These are phyloP conservation scores for Diaporthe ilicicola DNA, from an alignment of 2,329 filamentous ascomycete species.

Conservation along the genomic window DNA sequence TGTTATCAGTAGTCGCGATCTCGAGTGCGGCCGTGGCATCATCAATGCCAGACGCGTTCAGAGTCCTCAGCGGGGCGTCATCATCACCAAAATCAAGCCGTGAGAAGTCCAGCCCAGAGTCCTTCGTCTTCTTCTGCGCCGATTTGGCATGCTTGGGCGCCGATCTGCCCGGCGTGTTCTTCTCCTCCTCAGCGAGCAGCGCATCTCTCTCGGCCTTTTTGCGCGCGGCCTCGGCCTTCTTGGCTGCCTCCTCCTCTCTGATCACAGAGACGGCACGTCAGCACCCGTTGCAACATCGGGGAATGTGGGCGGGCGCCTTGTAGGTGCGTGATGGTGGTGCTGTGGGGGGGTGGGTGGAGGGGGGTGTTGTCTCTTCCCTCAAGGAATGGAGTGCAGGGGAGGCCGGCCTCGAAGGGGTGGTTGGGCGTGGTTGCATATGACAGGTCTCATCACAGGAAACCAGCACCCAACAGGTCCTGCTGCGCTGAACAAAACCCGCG, in stretches of 20 bases:
- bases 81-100: conserved; percentile 68
- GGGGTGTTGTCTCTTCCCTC: no score
- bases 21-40: conserved; percentile 89
- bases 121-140: conserved; percentile 73
- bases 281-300: background rate
- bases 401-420: background rate
- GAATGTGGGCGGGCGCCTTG: no score
- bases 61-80: conserved; percentile 60
- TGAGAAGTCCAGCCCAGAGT: conserved; percentile 73
- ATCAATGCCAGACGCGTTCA: conserved; percentile 90
- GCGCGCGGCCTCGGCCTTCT: conserved; percentile 81
- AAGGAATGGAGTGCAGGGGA: background rate
- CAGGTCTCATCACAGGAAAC: background rate
- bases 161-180: conserved; percentile 62
- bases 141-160: conserved; percentile 74
- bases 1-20: conserved; percentile 60
- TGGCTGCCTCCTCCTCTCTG: conserved; percentile 85
- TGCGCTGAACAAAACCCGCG: background rate
- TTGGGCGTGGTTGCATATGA: conserved; percentile 3
- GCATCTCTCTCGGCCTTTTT: conserved; percentile 96
- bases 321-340: background rate
- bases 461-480: background rate
- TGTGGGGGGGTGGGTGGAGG: background rate
- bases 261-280: conserved; percentile 2
- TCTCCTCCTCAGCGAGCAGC: conserved; percentile 83